Conservation (phyloP, 2,329 filamentous ascomycete genomes). For the Xylariaceae sp. region DNA sequence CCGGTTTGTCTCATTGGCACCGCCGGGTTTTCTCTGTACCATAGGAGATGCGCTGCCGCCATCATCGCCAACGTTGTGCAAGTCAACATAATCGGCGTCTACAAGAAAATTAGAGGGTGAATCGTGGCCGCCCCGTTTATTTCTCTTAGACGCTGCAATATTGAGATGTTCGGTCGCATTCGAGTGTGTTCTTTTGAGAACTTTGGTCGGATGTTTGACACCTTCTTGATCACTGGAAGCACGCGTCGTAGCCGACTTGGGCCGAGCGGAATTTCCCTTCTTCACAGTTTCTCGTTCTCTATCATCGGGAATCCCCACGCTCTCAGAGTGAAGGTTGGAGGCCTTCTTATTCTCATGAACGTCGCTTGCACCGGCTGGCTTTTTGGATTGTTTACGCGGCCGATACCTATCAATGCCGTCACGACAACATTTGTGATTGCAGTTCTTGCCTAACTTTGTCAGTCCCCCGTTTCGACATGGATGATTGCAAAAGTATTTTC, state of each 20-base stretch:
- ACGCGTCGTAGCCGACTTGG: not conserved
- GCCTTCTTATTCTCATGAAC: constrained; percentile 18
- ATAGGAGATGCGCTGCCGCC: not conserved
- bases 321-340: not conserved
- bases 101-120: constrained; percentile 7
- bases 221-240: not conserved
- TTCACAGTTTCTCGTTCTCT: not conserved
- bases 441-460: constrained; percentile 40
- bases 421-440: constrained; percentile 68
- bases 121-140: not conserved
- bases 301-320: not conserved
- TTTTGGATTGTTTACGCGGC: constrained; percentile 37
- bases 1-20: constrained; percentile 1
- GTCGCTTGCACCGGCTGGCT: constrained; percentile 18
- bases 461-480: constrained; percentile 44
- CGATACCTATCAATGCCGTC: constrained; percentile 62
- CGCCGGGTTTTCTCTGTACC: not conserved
- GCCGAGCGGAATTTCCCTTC: not conserved
- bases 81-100: constrained; percentile 28
- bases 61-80: constrained; percentile 21
- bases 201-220: not conserved
- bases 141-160: constrained; percentile 4
- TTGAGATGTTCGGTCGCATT: not conserved
- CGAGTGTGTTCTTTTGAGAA: not conserved
- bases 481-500: constrained; percentile 71